Base-by-base conservation (phyloP, 169 alveolate genomes). In the Haemoproteus tartakovskyi region DNA sequence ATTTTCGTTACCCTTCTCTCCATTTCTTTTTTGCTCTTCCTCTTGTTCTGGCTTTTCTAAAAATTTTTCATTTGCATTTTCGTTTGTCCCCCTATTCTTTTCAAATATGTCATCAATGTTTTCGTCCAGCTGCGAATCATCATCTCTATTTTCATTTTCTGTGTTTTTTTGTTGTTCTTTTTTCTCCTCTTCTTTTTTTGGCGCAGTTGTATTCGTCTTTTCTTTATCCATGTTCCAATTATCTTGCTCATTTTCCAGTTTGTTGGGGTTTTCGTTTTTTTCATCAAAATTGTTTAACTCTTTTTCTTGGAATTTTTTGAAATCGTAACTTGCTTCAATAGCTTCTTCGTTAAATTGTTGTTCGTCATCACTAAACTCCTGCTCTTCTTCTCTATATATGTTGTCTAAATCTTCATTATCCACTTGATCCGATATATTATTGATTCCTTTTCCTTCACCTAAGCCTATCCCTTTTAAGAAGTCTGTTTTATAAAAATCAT, bases 391-490 rank as follows among this genome's bases (percentile, higher is more conserved):
- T 56, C 83, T 60, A 22, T 46, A 86, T 22, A 78, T 64, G 36
- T 80, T 85, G 21, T 67, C 81, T 11, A 84, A 54, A 61, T 85
- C 93, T 60, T 87, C 87, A 14, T 88, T 89, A 74, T 87, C 93
- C 36, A 85, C 84, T 52, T 90, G 84, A 27, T 74, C 87, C 33
- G 79, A 80, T 22, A 87, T 80, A 47, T 92, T 89, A 70, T 85
- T 90, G 36, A 82, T 54, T 30, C 89, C 92, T 56, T 85, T 81
- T 18, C 89, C 87, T 30, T 87, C 85, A 21, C 91, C 93, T 37
- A 85, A 87, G 9, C 89, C 89, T 11, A 87, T 60, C 19, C 91
- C 90, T 40, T 89, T 74, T 1, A 87, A 79, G 52, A 79, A 59
- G 37, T 89, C 85, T 18, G 82, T 88, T 18, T 88, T 80, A 5